Evolutionary conservation across 163 green algal genomes (phyloP).

Genomic region (Scenedesmus sp.): DNA sequence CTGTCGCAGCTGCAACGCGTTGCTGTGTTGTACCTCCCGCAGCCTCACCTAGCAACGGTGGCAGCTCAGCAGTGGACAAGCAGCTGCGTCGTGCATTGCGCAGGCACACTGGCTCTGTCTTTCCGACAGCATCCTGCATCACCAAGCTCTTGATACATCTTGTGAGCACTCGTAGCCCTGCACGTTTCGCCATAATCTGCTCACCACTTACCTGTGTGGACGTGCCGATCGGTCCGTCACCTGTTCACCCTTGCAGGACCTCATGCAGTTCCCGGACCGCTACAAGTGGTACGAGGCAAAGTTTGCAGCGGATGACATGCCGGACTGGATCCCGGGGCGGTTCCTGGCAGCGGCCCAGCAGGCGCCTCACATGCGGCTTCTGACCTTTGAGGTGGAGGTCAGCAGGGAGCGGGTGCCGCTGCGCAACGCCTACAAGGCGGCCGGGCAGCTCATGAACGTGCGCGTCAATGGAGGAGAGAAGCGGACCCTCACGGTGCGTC

Average conservation of each 20-base stretch:
- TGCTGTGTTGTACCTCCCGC: no score
- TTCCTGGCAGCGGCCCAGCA: conserved; percentile 60
- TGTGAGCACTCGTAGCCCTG: not conserved
- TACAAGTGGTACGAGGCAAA: conserved; percentile 87
- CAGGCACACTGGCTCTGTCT: not conserved
- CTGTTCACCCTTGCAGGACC: conserved; percentile 67
- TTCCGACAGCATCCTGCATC: not conserved
- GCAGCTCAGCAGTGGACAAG: no score
- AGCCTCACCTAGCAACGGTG: no score
- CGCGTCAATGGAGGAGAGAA: conserved; percentile 78
- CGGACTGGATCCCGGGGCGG: conserved; percentile 80
- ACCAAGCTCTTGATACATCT: not conserved
- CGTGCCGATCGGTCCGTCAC: not conserved
- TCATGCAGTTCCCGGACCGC: conserved; percentile 79
- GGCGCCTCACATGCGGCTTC: conserved; percentile 20
- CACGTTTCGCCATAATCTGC: not conserved
- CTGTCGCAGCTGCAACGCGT: no score
- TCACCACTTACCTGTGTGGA: not conserved
- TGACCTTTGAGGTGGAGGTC: conserved; percentile 79
- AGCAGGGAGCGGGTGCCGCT: conserved; percentile 85
- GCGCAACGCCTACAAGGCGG: conserved; percentile 82
- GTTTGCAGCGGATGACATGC: conserved; percentile 85
- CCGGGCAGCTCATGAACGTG: conserved; percentile 77
- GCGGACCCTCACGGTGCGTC: not conserved
- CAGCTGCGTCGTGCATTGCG: not conserved